Base-by-base conservation (phyloP, 768 basidiomycete species). In the Zangia roseola region DNA sequence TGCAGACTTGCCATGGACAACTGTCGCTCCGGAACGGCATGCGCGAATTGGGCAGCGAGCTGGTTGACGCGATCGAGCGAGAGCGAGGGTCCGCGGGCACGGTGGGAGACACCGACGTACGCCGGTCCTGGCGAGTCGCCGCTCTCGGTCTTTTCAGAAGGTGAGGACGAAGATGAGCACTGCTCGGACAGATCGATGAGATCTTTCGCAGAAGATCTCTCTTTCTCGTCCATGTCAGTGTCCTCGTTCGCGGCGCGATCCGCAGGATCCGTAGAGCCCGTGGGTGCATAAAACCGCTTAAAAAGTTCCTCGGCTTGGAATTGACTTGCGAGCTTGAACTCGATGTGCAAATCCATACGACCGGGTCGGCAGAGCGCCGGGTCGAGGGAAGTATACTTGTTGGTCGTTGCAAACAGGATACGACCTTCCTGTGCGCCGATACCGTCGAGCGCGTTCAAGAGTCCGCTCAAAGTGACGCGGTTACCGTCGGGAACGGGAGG, bases 351-450 rank as follows among this genome's bases (percentile, higher is more conserved):
- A 61, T 91, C 88, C 81, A 91, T 84, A 12, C 89, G 82, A 21
- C 90, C 89, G 1, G 88, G 84, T 36, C 89, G 81, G 57, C 78
- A 79, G 21, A 91, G 75, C 2, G 89, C 90, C 2, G 85, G 75
- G 57, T 91, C 89, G 23, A 92, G 80, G 2, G 79, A 69, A 8
- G 66, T 60, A 64, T 84, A 87, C 55, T 84, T 81, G 71, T 91
- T 91, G 1, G 87, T 88, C 4, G 87, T 89, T 5, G 88, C 88
- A 44, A 87, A 88, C 7, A 88, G 71, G 24, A 91, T 78, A 1
- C 89, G 84, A n/a, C 88, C 89, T 68, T 91, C 88, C 57, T 86
- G 83, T 2, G 89, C 88, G 4, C 78, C 82, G 41, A 89, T 80
- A 26, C 88, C 89, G 56, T 91, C 88, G 21, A 91, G 75, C n/a